A percentile compares a stretch with the other conserved stretches of the same genome.
phyloP scores from a whole-genome alignment of 2,329 filamentous ascomycete genomes.

The Penicillium sp. region DNA sequence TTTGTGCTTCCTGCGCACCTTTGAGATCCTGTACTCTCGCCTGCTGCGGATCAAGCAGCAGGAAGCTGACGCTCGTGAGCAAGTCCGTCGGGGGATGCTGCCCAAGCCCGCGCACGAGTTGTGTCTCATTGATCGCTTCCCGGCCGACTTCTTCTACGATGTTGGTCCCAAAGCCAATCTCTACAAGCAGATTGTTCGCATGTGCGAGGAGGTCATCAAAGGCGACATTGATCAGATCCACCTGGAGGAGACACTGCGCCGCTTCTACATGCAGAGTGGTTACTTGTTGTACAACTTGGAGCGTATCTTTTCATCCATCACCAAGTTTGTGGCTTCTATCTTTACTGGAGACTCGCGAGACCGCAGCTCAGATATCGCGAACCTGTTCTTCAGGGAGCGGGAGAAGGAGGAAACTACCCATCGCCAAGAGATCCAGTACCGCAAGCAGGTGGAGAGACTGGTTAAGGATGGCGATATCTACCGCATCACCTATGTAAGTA shows the following conservation, averaged over 20 bases:
- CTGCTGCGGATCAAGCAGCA: constrained; percentile 77
- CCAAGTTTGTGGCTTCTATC: constrained; percentile 74
- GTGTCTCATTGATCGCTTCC: constrained; percentile 73
- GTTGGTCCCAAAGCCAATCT: constrained; percentile 63
- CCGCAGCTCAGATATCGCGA: constrained; percentile 84
- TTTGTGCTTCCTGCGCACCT: constrained; percentile 90
- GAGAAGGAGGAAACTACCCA: constrained; percentile 81
- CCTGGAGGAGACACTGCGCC: constrained; percentile 84
- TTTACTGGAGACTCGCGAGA: constrained; percentile 84
- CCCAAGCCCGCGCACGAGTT: constrained; percentile 78
- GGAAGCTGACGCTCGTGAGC: constrained; percentile 65
- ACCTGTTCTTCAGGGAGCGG: constrained; percentile 77
- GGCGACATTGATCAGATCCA: constrained; percentile 75
- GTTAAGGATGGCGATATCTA: constrained; percentile 92
- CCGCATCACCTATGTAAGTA: constrained; percentile 80
- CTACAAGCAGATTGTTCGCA: constrained; percentile 76
- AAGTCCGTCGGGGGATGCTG: constrained; percentile 66
- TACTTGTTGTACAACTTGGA: constrained; percentile 94
- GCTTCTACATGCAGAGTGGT: constrained; percentile 83
- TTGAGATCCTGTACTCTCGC: constrained; percentile 83
- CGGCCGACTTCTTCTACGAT: constrained; percentile 67
- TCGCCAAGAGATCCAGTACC: constrained; percentile 80
- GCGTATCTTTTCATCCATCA: constrained; percentile 75
- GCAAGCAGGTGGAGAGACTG: constrained; percentile 87
- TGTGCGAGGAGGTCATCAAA: constrained; percentile 81